Base-by-base conservation (phyloP, 2,329 filamentous ascomycete species). In the Cercospora beticola region DNA sequence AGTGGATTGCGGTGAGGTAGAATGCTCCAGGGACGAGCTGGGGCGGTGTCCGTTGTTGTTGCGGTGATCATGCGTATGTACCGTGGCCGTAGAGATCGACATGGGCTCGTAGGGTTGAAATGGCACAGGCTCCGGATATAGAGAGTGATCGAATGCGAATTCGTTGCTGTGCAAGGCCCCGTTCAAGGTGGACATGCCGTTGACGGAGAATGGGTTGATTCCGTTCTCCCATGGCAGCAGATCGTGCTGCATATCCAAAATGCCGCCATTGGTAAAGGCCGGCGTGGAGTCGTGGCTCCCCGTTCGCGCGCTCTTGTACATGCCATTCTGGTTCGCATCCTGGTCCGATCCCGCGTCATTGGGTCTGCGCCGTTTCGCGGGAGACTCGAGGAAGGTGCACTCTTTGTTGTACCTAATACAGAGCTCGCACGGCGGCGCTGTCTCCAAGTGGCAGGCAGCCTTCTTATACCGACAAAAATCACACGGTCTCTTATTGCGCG, bases 401-500 rank as follows among this genome's bases (percentile, higher is more conserved):
- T 81, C 77, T 40, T 79, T 80, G 68, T 78, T 78, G 68, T 82
- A 81, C 8, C 80, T 76, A n/a, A 78, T 74, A 66, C 82, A 83
- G 8, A 82, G 74, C 63, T 81, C 79, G 68, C 82, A 83, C 5
- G 82, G 82, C 16, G 82, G 82, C 14, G 76, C 70, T 8, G 69
- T 73, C 26, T 83, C 81, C 54, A 83, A 80, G 66, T 82, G 81
- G 70, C 82, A 84, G 9, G 82, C 82, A 0, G 82, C 80, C 71
- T 83, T 82, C 66, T 82, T 79, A 18, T 80, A 81, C 10, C 81
- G 78, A 69, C 82, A 84, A 71, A 83, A 83, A 71, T 84, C 82
- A 73, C 82, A 84, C 4, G 82, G 82, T 46, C 82, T 76, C 71
- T 78, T 78, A 68, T 78, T 78, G 21, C 78, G 74, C 62, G 76